phyloP scores from a whole-genome alignment of 208 protist species.

The Acanthamoeba divionensis region DNA sequence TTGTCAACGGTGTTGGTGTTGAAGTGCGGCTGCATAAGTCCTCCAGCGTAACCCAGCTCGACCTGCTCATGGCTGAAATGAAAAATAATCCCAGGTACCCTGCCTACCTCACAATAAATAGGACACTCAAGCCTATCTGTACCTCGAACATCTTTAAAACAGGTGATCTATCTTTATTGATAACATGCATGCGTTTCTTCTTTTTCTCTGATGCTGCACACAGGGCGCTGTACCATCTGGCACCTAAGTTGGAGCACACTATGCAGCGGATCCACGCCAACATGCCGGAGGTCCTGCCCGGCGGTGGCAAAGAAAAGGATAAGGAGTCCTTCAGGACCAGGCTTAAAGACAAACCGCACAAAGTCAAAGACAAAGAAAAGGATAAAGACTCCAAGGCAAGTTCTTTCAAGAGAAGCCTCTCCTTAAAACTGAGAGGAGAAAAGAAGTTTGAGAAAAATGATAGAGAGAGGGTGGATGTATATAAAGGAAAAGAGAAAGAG shows the following conservation, averaged over 20 bases:
- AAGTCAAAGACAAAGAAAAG: not conserved
- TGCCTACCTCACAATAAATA: no score
- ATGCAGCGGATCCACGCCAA: no score
- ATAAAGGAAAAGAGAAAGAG: not conserved
- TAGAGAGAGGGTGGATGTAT: not conserved
- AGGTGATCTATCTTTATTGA: no score
- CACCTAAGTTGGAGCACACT: conserved; percentile 5
- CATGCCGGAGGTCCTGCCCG: no score
- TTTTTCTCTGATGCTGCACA: no score
- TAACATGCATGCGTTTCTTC: no score
- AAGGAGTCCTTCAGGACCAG: no score
- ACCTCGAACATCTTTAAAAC: no score
- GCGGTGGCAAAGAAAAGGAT: no score
- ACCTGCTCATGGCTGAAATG: conserved; percentile 52
- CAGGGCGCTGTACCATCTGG: conserved; percentile 21
- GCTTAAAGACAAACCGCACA: not conserved
- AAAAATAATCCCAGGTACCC: conserved; percentile 44
- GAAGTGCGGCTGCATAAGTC: conserved; percentile 2
- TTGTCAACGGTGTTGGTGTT: not conserved
- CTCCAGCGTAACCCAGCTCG: conserved; percentile 26
- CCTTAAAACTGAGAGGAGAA: conserved; percentile 34
- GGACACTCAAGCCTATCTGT: no score
- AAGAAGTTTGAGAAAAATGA: conserved; percentile 38
- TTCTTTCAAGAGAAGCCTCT: conserved; percentile 30
- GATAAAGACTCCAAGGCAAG: conserved; percentile 3